A percentile compares a stretch with the other conserved stretches of the same genome.
Conservation (phyloP, 805 yeast species). For the Cyberlindnera americana region DNA sequence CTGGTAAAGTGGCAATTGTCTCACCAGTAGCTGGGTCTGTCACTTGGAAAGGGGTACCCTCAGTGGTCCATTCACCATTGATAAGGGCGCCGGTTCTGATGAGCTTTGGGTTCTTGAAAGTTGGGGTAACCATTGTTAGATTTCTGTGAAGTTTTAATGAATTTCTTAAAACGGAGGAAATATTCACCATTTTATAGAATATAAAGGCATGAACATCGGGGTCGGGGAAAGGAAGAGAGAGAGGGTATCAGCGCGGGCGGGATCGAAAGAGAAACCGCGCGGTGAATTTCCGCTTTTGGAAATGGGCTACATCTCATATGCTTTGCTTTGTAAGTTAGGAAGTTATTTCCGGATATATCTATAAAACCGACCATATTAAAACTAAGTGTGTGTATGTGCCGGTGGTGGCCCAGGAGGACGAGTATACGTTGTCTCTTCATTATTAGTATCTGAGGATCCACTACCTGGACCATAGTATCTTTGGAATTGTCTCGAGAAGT, state of each 20-base stretch:
- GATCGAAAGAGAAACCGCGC: too few species aligned
- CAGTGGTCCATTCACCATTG: constrained; percentile 70
- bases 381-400: constrained; percentile 17
- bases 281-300: too few species aligned
- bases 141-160: too few species aligned
- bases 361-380: too few species aligned
- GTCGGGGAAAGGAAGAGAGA: too few species aligned
- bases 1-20: constrained; percentile 55
- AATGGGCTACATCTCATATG: too few species aligned
- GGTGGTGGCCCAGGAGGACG: constrained; percentile 29
- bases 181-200: too few species aligned
- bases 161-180: too few species aligned
- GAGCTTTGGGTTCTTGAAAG: constrained; percentile 40
- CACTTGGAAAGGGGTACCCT: constrained; percentile 53
- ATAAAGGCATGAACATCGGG: too few species aligned
- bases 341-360: too few species aligned
- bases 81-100: constrained; percentile 58
- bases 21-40: constrained; percentile 72
- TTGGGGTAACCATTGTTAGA: constrained; percentile 12
- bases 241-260: too few species aligned
- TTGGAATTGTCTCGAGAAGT: constrained; percentile 27
- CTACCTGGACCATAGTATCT: constrained; percentile 18
- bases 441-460: not conserved
- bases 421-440: constrained; percentile 9
- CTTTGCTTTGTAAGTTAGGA: too few species aligned